phyloP scores from a whole-genome alignment of 2,329 filamentous ascomycete genomes.

The Aspergillus sp. region DNA sequence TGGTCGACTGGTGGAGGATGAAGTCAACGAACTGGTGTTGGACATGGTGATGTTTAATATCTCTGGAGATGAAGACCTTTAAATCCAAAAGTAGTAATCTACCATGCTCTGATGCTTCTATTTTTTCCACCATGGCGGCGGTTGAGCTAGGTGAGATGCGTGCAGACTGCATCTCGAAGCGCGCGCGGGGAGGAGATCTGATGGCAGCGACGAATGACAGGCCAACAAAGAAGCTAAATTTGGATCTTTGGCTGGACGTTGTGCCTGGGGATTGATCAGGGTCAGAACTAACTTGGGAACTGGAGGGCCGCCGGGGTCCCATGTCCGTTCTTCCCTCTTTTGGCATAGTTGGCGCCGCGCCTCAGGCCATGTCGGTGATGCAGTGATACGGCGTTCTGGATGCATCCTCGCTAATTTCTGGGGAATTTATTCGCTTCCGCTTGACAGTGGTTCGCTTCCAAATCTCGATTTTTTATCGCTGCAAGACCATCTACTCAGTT shows the following conservation, averaged over 20 bases:
- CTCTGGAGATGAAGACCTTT: slow-evolving; percentile 16
- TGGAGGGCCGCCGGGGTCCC: slow-evolving; percentile 9
- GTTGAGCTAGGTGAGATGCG: slow-evolving; percentile 19
- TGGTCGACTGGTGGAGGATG: neutral
- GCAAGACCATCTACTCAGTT: too few relatives aligned
- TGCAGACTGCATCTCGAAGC: slow-evolving; percentile 21
- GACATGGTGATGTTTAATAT: slow-evolving; percentile 24
- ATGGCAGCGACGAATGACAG: slow-evolving; percentile 20
- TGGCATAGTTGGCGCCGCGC: too few relatives aligned
- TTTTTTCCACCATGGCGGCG: slow-evolving; percentile 23
- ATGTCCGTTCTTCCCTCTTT: too few relatives aligned
- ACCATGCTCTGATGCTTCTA: slow-evolving; percentile 24
- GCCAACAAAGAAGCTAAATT: slow-evolving; percentile 23
- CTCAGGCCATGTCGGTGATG: too few relatives aligned
- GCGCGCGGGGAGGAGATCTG: slow-evolving; percentile 25
- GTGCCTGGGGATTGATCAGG: slow-evolving; percentile 22
- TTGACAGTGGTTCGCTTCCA: too few relatives aligned
- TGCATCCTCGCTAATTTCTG: too few relatives aligned
- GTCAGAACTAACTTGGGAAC: slow-evolving; percentile 13
- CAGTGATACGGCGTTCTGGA: too few relatives aligned
- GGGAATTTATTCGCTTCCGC: too few relatives aligned
- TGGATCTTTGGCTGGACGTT: slow-evolving; percentile 20
- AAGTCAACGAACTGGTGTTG: slow-evolving; percentile 11
- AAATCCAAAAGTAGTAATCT: slow-evolving; percentile 16
- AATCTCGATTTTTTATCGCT: too few relatives aligned